phyloP scores from a whole-genome alignment of 1,284 basidiomycete species.

The Cryptococcus wingfieldii region DNA sequence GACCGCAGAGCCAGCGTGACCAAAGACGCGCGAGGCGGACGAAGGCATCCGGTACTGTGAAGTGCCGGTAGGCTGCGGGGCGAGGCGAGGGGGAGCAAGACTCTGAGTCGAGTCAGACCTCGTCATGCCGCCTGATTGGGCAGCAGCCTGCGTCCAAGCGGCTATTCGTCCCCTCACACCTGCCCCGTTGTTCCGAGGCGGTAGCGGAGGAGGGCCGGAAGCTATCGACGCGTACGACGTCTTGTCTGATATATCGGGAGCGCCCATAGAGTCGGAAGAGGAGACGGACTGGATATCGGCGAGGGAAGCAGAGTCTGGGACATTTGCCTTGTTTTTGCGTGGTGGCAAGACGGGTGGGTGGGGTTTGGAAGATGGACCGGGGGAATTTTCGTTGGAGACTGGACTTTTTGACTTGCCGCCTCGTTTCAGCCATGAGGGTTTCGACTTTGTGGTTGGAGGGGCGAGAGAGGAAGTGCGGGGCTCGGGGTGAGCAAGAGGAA shows the following conservation, averaged over 20 bases:
- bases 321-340: slow-evolving; percentile 16
- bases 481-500: background rate
- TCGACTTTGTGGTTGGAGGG: slow-evolving; percentile 22
- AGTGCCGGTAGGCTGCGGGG: slow-evolving; percentile 8
- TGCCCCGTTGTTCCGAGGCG: slow-evolving; percentile 22
- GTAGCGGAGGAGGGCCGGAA: slow-evolving; percentile 23
- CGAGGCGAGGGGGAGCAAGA: slow-evolving; percentile 13
- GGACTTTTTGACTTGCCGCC: slow-evolving; percentile 40
- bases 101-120: slow-evolving; percentile 37
- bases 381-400: slow-evolving; percentile 15
- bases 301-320: background rate
- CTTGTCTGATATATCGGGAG: slow-evolving; percentile 20
- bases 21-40: slow-evolving; percentile 36
- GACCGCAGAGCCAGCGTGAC: slow-evolving; percentile 40
- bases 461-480: slow-evolving; percentile 10
- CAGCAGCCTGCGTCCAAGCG: slow-evolving; percentile 34
- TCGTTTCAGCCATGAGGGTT: slow-evolving; percentile 41
- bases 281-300: background rate
- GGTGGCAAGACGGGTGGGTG: slow-evolving; percentile 36
- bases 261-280: slow-evolving; percentile 1
- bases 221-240: slow-evolving; percentile 22
- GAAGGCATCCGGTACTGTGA: slow-evolving; percentile 28
- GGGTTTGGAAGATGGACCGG: slow-evolving; percentile 18
- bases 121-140: slow-evolving; percentile 18
- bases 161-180: slow-evolving; percentile 25